These are phyloP conservation scores for Fusarium concolor DNA, from an alignment of 2,329 filamentous ascomycete species.

Conservation along the genomic window DNA sequence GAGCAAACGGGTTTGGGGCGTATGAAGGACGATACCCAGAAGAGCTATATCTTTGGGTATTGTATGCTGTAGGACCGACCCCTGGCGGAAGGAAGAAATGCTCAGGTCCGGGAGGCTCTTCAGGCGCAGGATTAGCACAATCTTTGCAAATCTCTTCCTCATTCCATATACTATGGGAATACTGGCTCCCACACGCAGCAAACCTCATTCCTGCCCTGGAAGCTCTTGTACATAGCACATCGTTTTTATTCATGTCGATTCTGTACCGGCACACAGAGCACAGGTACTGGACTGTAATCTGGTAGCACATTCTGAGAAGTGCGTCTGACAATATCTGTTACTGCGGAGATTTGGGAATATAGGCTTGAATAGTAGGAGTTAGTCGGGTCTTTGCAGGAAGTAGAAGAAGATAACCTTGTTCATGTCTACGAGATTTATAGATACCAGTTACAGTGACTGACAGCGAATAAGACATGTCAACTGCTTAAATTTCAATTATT, in stretches of 20 bases:
- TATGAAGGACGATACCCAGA: too few species aligned
- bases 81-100: not conserved
- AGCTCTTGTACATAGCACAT: not conserved
- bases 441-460: too few species aligned
- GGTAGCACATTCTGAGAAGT: conserved; percentile 6
- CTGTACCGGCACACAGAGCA: not conserved
- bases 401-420: too few species aligned
- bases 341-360: too few species aligned
- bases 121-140: not conserved
- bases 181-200: not conserved
- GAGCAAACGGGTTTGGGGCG: too few species aligned
- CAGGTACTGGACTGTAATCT: conserved; percentile 8
- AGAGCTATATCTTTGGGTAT: too few species aligned
- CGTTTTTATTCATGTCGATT: not conserved
- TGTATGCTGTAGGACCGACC: too few species aligned
- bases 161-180: conserved; percentile 3
- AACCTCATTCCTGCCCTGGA: accelerated
- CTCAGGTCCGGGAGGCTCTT: not conserved
- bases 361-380: too few species aligned
- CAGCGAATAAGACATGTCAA: too few species aligned
- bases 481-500: too few species aligned
- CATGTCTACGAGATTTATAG: too few species aligned
- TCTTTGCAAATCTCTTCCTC: not conserved
- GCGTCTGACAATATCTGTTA: not conserved
- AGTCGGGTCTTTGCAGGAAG: too few species aligned